phyloP scores from a whole-genome alignment of 1,284 basidiomycete genomes.

The Farysia itapuensis region DNA sequence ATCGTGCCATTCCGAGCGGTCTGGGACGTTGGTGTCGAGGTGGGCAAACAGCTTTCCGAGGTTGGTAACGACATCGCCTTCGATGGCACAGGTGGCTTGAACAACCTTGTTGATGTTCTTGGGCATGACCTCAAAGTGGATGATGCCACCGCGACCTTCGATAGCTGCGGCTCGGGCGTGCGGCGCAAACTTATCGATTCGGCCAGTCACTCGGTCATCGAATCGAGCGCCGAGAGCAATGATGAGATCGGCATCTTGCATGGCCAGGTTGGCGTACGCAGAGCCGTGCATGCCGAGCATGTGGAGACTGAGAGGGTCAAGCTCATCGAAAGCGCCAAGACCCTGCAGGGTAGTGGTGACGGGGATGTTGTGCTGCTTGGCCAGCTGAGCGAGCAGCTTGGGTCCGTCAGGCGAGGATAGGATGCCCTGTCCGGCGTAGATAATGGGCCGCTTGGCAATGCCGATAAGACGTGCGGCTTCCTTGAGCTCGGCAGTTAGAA shows the following conservation, averaged over 20 bases:
- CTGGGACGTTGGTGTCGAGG: constrained; percentile 29
- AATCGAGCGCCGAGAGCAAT: constrained; percentile 95
- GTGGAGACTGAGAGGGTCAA: constrained; percentile 77
- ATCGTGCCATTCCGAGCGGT: constrained; percentile 70
- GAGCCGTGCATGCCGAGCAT: constrained; percentile 99
- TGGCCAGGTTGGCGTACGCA: constrained; percentile 95
- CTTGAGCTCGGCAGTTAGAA: constrained; percentile 68
- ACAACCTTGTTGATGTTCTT: constrained; percentile 99
- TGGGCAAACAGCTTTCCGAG: constrained; percentile 78
- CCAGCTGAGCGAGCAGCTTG: constrained; percentile 76
- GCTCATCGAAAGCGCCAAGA: constrained; percentile 92
- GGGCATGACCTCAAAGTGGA: constrained; percentile 97
- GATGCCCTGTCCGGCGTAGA: constrained; percentile 92
- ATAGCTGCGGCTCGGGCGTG: constrained; percentile 82
- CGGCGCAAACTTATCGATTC: constrained; percentile 85
- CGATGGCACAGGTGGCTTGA: constrained; percentile 86
- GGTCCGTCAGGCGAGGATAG: constrained; percentile 82
- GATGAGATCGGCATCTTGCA: constrained; percentile 95
- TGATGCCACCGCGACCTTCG: constrained; percentile 88
- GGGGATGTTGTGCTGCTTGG: constrained; percentile 86
- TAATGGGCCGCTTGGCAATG: constrained; percentile 82
- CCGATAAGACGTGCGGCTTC: constrained; percentile 89
- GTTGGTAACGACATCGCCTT: constrained; percentile 88
- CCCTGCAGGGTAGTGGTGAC: constrained; percentile 96
- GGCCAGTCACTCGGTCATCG: constrained; percentile 97